Evolutionary conservation across 139 green algal genomes (phyloP), one percentile per base, ranked within the genome.

Genomic region (Tetraselmis striata): DNA sequence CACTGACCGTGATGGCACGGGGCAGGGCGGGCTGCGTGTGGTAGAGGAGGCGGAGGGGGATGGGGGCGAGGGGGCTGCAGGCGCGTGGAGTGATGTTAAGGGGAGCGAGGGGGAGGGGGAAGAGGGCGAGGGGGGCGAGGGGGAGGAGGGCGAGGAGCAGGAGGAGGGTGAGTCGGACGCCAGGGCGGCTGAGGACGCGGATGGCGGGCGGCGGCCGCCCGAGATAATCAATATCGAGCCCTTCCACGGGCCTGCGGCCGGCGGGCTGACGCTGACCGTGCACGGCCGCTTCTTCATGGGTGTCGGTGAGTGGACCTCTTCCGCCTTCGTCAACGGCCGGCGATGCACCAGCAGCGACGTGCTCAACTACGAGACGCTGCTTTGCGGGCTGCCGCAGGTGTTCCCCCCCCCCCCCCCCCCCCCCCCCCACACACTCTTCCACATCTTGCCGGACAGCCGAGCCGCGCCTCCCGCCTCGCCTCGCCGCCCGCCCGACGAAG

Each of bases 141-240:
- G 45, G 45, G 45, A 67, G 11, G 45, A 67, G 18, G 32, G 32
- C 26, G 59, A 27, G 24, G 80, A 24, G 5, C 32, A 79, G 59
- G 59, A 24, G 11, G 58, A 79, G 2, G 80, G 77, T 28, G 77
- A 58, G 28, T 18, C 59, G 28, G 28, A 24, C 22, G 77, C 5
- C 11, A n/a, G 26, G 25, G 28, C 5, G 28, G 74, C 23, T 18
- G 74, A 77, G 74, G 74, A 77, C 25, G 25, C 25, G 22, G 74
- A 77, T 22, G n/a, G n/a, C 25, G 74, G 74, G 25, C 23, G 25
- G 5, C 2, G 26, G 74, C 74, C 22, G 28, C 80, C 80, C 5
- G 59, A 79, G 58, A 59, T 83, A 25, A 27, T 83, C 28, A 83
- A 32, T 11, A 83, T 83, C 80, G 28, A 79, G 28, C 80, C 59